A percentile compares a stretch with the other conserved stretches of the same genome.
phyloP scores from a whole-genome alignment of 2,329 filamentous ascomycete genomes.

The Alternaria gaisen region DNA sequence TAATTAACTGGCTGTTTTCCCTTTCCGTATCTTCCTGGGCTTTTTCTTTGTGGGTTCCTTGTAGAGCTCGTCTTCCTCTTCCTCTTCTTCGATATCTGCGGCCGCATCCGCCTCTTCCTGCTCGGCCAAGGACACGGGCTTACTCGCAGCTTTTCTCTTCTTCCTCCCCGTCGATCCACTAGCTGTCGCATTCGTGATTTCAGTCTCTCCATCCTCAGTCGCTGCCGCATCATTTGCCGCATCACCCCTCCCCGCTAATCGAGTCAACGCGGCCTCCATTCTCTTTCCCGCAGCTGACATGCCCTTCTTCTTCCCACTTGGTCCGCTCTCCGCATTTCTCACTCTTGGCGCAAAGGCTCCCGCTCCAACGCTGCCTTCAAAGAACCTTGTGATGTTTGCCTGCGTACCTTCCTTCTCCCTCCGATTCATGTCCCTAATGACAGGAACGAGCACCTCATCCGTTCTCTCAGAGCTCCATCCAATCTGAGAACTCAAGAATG shows the following conservation, averaged over 20 bases:
- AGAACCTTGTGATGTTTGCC: constrained; percentile 93
- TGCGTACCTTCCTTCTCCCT: constrained; percentile 90
- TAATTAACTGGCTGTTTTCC: constrained; percentile 10
- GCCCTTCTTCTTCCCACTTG: constrained; percentile 62
- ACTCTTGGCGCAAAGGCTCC: constrained; percentile 78
- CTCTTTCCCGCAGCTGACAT: constrained; percentile 44
- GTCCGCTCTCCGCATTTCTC: constrained; percentile 60
- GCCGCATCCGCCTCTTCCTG: constrained; percentile 22
- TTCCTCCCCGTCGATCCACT: constrained; percentile 18
- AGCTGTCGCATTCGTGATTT: constrained; percentile 17
- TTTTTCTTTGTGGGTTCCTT: constrained; percentile 44
- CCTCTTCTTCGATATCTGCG: constrained; percentile 24
- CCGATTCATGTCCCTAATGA: constrained; percentile 94
- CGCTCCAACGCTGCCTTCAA: constrained; percentile 76
- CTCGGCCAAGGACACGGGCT: constrained; percentile 18
- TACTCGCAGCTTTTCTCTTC: constrained; percentile 33
- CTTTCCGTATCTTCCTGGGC: constrained; percentile 25
- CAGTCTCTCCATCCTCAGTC: constrained; percentile 30
- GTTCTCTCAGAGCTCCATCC: constrained; percentile 93
- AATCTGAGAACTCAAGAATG: constrained; percentile 89
- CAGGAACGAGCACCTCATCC: constrained; percentile 93
- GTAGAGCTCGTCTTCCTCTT: constrained; percentile 36
- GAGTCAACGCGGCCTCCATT: constrained; percentile 45
- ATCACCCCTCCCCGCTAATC: constrained; percentile 38
- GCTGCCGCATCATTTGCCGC: constrained; percentile 28